Base-by-base conservation (phyloP, 768 basidiomycete genomes). In the Psilocybe tampanensis region DNA sequence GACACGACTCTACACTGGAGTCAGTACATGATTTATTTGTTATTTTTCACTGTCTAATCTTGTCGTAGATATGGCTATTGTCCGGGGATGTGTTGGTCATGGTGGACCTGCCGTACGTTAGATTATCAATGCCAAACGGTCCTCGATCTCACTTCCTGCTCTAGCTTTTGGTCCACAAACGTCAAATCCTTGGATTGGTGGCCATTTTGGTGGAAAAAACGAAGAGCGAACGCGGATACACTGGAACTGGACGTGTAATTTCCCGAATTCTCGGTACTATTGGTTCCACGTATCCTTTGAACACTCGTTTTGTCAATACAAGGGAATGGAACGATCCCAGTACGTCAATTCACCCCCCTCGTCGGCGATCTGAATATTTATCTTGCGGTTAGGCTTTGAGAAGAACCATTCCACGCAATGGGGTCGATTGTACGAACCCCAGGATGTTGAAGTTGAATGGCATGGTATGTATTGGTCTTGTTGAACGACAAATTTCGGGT, bases 1-100 rank as follows among this genome's bases (percentile, higher is more conserved):
- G 92, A 94, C 63, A 93, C 92, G 6, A 94, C 93, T 7, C 76
- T 98, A 51, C 95, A 97, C 69, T 97, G 95, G 92, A 95, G 92
- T 93, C 65, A 73, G 86, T 51, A 29, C 47, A 29, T 44, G 43
- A 11, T 32, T 52, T 24, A 24, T 41, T 22, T 19, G 36, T 44
- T 44, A n/a, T 33, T 29, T 17, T 21, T 5, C 15, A 23, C 47
- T 24, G 54, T 39, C 44, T 24, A 44, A 44, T 50, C 32, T 18
- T 18, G 47, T 18, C 18, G 12, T 60, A 92, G 92, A 94, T 70
- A 80, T 95, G 70, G 79, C 88, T 6, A 89, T 96, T 39, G 77
- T 96, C 21, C 85, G 90, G 43, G 94, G 92, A 43, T 89, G 89
- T 62, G 80, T 95, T 48, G 90, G 88, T 2, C 88, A 88, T 64